Evolutionary conservation across 352 stramenopile genomes (phyloP), one percentile per base, ranked within the genome.

Genomic region (Phytopythium montanum): DNA sequence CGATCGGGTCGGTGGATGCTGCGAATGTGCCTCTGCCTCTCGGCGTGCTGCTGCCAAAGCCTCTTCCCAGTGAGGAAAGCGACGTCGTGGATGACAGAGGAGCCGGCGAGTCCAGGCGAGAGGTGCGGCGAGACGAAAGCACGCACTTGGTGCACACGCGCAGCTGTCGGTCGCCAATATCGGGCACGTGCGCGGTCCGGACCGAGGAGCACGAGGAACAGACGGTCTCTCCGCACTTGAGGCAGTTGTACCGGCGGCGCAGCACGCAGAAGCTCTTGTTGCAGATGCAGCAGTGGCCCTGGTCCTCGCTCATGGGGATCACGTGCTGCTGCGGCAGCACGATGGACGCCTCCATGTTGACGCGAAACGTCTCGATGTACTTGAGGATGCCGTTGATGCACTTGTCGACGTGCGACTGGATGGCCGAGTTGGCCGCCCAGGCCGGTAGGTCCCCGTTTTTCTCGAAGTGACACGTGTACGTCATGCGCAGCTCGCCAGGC

Each of bases 391-490:
- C 76, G n/a, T 77, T 90, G 60, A 95, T 80, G 56, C 84, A 93
- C 61, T 93, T 95, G 56, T 93, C 84, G 0, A 95, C 86, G 57
- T 95, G 86, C 18, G 86, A 91, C 65, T 93, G 86, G 56, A 95
- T 93, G 28, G 81, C 82, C 53, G 79, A 89, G 72, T 90, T 93
- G 18, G 83, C 85, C 5, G 85, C 81, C 82, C 82, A 92, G n/a
- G 82, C 81, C 4, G 85, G 82, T 4, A 94, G 64, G 55, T 94
- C 82, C 23, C 82, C 82, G 52, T 92, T 91, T 57, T 87, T 88
- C 69, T 91, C 82, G 61, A 95, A 89, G 65, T 88, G 92, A 73
- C 85, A 93, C 50, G 83, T 92, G 69, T 95, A 95, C 23, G 83
- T 93, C 76, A 95, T 81, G 41, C 81, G 81, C 26, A 95, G 70